phyloP scores from a whole-genome alignment of 768 basidiomycete genomes.

The Saitozyma podzolica region DNA sequence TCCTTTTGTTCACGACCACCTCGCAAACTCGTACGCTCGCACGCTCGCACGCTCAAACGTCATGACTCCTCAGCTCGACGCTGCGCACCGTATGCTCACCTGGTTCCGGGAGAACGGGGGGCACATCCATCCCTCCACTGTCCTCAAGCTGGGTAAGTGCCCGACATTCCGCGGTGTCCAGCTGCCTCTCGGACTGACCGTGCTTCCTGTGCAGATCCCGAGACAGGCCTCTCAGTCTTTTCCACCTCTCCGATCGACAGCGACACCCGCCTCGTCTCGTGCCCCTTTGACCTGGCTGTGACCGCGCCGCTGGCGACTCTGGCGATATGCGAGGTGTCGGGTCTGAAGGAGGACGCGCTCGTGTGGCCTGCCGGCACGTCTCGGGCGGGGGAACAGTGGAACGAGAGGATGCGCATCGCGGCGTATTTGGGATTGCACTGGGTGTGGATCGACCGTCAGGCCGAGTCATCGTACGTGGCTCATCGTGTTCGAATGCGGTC shows the following conservation, averaged over 20 bases:
- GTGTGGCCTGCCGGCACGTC: conserved; percentile 19
- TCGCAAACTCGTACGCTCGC: too few species aligned
- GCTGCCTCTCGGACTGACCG: too few species aligned
- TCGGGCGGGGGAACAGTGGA: conserved; percentile 29
- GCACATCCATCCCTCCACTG: too few species aligned
- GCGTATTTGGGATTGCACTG: conserved; percentile 50
- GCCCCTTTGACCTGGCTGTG: conserved; percentile 51
- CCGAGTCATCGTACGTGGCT: too few species aligned
- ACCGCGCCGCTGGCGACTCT: conserved; percentile 39
- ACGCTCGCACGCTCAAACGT: too few species aligned
- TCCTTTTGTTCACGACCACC: too few species aligned
- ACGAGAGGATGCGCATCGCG: conserved; percentile 40
- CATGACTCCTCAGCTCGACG: too few species aligned
- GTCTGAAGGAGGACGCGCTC: conserved; percentile 12
- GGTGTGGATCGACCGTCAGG: conserved; percentile 14
- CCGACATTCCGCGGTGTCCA: too few species aligned
- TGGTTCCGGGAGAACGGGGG: too few species aligned
- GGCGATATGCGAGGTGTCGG: conserved; percentile 19
- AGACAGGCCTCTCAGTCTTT: conserved; percentile 43
- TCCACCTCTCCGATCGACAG: conserved; percentile 22
- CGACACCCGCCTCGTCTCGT: conserved; percentile 37
- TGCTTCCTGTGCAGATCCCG: conserved; percentile 16
- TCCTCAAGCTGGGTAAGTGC: too few species aligned
- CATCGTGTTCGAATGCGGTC: too few species aligned
- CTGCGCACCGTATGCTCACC: too few species aligned